These are phyloP conservation scores for Nicotiana tomentosiformis DNA, from an alignment of 257 asterid species.

Conservation along the genomic window DNA sequence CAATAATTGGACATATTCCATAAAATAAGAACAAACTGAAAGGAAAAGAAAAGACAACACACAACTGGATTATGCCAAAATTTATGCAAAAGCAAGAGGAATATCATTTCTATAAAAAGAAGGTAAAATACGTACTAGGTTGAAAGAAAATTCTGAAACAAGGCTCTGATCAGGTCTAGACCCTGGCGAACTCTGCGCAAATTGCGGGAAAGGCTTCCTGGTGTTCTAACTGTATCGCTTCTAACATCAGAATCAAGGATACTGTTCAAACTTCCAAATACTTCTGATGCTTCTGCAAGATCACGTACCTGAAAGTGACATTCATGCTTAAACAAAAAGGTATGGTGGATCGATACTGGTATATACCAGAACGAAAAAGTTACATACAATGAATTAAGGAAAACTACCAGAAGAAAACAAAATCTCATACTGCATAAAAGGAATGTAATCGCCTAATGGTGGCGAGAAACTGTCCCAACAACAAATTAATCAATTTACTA, in stretches of 20 bases:
- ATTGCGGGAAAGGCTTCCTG: constrained; percentile 86
- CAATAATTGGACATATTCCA: background rate
- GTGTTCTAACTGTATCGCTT: constrained; percentile 59
- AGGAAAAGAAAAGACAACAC: background rate
- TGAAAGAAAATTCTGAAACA: constrained; percentile 77
- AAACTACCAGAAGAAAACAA: background rate
- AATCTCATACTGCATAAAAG: background rate
- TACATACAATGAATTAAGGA: background rate
- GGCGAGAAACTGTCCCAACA: background rate
- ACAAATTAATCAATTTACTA: background rate
- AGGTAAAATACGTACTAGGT: constrained; percentile 30
- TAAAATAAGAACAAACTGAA: background rate
- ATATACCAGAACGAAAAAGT: background rate
- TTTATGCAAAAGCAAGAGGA: background rate
- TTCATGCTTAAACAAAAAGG: background rate
- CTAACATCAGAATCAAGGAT: constrained; percentile 56
- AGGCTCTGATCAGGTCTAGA: constrained; percentile 81
- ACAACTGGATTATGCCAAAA: background rate
- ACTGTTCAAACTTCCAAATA: constrained; percentile 41
- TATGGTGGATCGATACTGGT: background rate
- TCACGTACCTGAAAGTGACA: constrained; percentile 50
- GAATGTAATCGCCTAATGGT: background rate
- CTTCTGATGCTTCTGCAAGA: constrained; percentile 64
- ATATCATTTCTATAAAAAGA: background rate
- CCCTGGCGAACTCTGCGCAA: constrained; percentile 97